Percentiles rank a stretch among this genome's conserved stretches.
Conservation (phyloP, 345 rosid species). For the Boechera divaricarpa region DNA sequence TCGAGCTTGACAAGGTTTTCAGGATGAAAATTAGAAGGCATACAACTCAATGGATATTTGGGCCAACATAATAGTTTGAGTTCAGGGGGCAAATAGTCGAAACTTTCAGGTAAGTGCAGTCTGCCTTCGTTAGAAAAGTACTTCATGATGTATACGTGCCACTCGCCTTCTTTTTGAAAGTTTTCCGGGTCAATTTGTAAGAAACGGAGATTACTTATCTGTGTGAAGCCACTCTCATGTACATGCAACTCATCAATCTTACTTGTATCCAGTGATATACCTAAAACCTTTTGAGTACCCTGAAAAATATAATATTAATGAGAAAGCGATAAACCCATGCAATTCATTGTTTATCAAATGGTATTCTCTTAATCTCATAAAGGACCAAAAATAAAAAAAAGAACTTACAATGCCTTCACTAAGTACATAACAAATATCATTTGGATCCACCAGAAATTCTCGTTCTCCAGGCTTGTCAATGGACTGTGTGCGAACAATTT, state of each 20-base stretch:
- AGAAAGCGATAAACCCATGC: neutral
- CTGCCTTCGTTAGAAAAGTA: too few relatives aligned
- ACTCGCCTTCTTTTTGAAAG: too few relatives aligned
- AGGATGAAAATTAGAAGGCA: conserved; percentile 32
- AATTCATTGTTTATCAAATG: too few relatives aligned
- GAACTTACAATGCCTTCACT: too few relatives aligned
- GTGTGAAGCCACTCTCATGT: neutral
- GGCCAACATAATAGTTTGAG: conserved; percentile 22
- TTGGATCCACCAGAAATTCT: too few relatives aligned
- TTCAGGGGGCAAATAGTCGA: conserved; percentile 24
- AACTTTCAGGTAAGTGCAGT: neutral
- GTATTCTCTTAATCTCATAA: too few relatives aligned
- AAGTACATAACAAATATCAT: too few relatives aligned
- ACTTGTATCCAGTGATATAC: conserved; percentile 10
- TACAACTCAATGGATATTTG: conserved; percentile 18
- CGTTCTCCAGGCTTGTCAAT: too few relatives aligned
- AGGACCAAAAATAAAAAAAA: too few relatives aligned
- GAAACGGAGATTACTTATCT: conserved; percentile 29
- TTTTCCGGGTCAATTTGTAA: too few relatives aligned
- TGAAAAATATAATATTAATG: neutral
- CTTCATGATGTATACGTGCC: too few relatives aligned
- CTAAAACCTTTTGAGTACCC: conserved; percentile 33
- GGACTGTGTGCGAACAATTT: too few relatives aligned
- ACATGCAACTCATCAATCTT: neutral
- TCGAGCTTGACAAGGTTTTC: neutral